A percentile compares a stretch with the other conserved stretches of the same genome.
These are phyloP conservation scores for Elaeis guineensis DNA, from an alignment of 176 grass and related monocot genomes.

Conservation along the genomic window DNA sequence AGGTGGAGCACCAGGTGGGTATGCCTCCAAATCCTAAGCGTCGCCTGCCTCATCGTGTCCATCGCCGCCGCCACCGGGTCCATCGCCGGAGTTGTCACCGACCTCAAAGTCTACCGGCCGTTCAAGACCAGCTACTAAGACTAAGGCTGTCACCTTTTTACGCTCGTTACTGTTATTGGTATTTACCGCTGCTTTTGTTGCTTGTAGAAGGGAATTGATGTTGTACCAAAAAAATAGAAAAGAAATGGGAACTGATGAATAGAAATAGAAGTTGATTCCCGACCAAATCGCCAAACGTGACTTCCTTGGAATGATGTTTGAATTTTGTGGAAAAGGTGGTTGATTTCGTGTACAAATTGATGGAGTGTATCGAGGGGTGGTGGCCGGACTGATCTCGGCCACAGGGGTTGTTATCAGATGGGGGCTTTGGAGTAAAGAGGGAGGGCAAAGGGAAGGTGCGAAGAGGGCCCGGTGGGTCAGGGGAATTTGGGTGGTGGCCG, in stretches of 20 bases:
- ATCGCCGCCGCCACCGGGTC: constrained; percentile 46
- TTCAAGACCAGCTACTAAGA: constrained; percentile 9
- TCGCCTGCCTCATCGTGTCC: constrained; percentile 40
- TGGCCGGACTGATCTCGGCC: constrained; percentile 5
- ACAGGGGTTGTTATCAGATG: constrained; percentile 8
- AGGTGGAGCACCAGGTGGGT: constrained; percentile 14
- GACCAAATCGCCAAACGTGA: background rate
- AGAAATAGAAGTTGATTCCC: constrained; percentile 10
- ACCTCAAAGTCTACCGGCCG: constrained; percentile 57
- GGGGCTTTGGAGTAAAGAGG: constrained; percentile 2
- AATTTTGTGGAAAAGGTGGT: constrained; percentile 17
- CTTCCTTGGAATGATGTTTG: constrained; percentile 8
- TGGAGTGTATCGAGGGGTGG: background rate
- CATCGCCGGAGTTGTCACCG: constrained; percentile 52
- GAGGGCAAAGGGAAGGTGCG: constrained; percentile 14
- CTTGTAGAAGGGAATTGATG: constrained; percentile 4
- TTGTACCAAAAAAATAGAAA: too few relatives aligned
- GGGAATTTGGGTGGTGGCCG: too few relatives aligned
- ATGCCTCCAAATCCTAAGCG: constrained; percentile 29
- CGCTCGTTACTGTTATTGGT: constrained; percentile 10
- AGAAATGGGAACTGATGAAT: constrained; percentile 14
- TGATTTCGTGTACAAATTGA: constrained; percentile 1
- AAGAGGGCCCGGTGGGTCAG: constrained; percentile 1
- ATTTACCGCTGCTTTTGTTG: constrained; percentile 19
- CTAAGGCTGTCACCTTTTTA: constrained; percentile 14